Conservation (phyloP, 441 rosid species). For the Erodium chrysanthum region DNA sequence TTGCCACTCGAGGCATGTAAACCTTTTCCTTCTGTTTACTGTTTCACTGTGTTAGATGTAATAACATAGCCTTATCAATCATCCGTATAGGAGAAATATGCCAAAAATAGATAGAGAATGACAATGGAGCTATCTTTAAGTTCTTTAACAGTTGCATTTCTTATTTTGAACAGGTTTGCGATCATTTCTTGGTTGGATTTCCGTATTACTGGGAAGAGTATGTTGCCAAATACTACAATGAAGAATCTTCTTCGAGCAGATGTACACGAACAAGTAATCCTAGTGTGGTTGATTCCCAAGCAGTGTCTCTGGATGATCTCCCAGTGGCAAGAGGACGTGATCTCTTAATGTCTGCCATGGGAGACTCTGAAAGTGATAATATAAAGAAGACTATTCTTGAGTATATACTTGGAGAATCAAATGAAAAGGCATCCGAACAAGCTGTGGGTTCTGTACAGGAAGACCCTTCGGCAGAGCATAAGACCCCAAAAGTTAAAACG, state of each 20-base stretch:
- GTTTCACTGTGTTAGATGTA: not conserved
- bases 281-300: not conserved
- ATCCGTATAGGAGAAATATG: not conserved
- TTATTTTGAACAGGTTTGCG: conserved; percentile 31
- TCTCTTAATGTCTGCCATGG: conserved; percentile 21
- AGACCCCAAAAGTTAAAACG: conserved; percentile 14
- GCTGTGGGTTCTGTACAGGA: conserved; percentile 10
- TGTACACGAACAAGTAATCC: not conserved
- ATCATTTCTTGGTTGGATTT: conserved; percentile 45
- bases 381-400: conserved; percentile 16
- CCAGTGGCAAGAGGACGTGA: conserved; percentile 35
- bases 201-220: conserved; percentile 47
- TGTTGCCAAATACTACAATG: conserved; percentile 19
- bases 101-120: not conserved
- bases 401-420: conserved; percentile 22
- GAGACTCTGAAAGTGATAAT: conserved; percentile 14
- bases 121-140: not conserved
- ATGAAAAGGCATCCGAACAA: not conserved
- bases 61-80: not conserved
- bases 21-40: not conserved
- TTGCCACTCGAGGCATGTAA: conserved; percentile 25
- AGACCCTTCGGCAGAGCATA: conserved; percentile 10
- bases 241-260: conserved; percentile 19
- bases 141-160: not conserved
- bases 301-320: conserved; percentile 29